These are phyloP conservation scores for Arthrobotrys sinensis DNA, from an alignment of 2,329 filamentous ascomycete genomes.

Conservation along the genomic window DNA sequence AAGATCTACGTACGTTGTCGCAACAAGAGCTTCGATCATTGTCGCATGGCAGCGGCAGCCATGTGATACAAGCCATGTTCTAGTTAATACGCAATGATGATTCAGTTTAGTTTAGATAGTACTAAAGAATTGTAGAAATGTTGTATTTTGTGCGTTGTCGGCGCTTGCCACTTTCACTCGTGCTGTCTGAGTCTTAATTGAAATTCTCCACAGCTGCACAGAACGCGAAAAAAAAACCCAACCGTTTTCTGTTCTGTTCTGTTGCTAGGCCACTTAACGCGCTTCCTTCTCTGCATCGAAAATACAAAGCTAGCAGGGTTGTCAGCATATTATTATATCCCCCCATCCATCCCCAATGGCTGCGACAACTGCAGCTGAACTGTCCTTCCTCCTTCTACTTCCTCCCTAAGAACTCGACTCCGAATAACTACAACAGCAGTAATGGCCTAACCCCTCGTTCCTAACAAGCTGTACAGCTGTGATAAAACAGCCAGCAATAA, in stretches of 20 bases:
- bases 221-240: background rate
- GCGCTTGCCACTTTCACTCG: constrained; percentile 2
- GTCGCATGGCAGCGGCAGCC: background rate
- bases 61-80: too few relatives aligned
- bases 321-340: background rate
- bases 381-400: background rate
- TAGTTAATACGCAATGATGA: too few relatives aligned
- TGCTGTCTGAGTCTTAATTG: background rate
- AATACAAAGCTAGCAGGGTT: constrained; percentile 1
- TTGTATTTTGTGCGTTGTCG: constrained; percentile 36
- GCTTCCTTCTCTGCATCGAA: background rate
- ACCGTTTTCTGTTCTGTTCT: too few relatives aligned
- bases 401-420: background rate
- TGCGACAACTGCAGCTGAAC: background rate
- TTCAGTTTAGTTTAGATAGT: too few relatives aligned
- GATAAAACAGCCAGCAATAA: background rate
- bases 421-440: background rate
- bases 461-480: constrained; percentile 1
- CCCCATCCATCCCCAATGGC: constrained; percentile 1
- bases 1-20: too few relatives aligned
- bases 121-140: too few relatives aligned
- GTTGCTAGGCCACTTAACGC: constrained; percentile 23
- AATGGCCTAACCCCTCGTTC: constrained; percentile 6
- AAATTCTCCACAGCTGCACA: too few relatives aligned
- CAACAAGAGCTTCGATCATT: background rate